Evolutionary conservation across 2,329 filamentous ascomycete genomes (phyloP), one percentile per base, ranked within the genome.

Genomic region (Stachybotrys echinatus): DNA sequence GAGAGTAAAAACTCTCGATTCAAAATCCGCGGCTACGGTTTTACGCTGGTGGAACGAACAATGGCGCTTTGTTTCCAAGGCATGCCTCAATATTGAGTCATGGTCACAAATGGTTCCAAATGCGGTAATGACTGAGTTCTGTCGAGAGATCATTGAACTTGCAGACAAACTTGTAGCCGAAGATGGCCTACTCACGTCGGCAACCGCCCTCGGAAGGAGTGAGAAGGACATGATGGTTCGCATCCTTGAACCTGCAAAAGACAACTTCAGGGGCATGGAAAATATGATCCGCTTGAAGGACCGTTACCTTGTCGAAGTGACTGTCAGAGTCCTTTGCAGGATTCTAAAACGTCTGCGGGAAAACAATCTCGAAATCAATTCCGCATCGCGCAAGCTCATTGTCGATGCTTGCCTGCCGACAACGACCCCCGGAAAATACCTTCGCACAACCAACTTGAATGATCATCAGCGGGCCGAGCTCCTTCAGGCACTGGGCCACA

Each of bases 281-380:
- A 89, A 87, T 64, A 96, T 95, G 90, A 80, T 99, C 49, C 84
- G 94, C 50, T 77, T 99, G 5, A 87, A 92, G 54, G 94, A 99
- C 65, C 79, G 84, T 49, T 96, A 91, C 68, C 79, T 99, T 7
- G 85, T 94, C 34, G 84, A 80, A 52, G 89, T 89, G 38, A 85
- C 92, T 14, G 89, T 95, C 45, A 85, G 84, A 23, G 80, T 97
- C 23, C 81, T 96, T 27, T 83, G 85, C 58, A 95, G 95, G 65
- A 84, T 99, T 51, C 78, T 99, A 34, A 81, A 81, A 14, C 85
- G 90, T 20, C 74, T 99, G n/a, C 83, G 85, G 39, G 86, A 92
- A 56, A 86, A 89, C 46, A 78, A 81, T 48, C 83, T 96, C 57
- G 83, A 84, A 48, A 80, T 96, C 23, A 80, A 84, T 37, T 65